These are phyloP conservation scores for Penicillium occitanis DNA, from an alignment of 2,329 filamentous ascomycete genomes.

Conservation along the genomic window DNA sequence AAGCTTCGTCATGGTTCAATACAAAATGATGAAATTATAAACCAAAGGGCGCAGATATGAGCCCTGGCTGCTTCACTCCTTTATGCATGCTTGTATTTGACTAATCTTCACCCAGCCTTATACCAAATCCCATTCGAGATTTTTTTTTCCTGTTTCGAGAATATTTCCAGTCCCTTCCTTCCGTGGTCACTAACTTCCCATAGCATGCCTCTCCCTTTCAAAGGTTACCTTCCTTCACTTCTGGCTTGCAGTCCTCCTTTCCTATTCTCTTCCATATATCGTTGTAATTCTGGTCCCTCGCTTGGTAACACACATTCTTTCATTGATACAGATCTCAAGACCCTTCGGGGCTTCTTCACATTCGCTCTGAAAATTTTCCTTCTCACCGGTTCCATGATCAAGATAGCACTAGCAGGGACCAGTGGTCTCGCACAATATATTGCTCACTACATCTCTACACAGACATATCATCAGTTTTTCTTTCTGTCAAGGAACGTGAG, in stretches of 20 bases:
- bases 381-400: conserved; percentile 48
- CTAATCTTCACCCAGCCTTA: neutral
- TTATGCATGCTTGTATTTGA: neutral
- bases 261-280: neutral
- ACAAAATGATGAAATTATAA: neutral
- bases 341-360: neutral
- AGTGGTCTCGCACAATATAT: conserved; percentile 60
- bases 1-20: neutral
- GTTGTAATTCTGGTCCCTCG: conserved; percentile 10
- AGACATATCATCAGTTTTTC: conserved; percentile 65
- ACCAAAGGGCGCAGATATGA: conserved; percentile 1
- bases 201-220: neutral
- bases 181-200: neutral
- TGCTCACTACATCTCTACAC: conserved; percentile 58
- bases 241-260: neutral
- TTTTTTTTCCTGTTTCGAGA: neutral
- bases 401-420: conserved; percentile 62
- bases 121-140: neutral
- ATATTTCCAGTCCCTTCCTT: neutral
- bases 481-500: conserved; percentile 63
- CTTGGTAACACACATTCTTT: neutral
- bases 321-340: neutral
- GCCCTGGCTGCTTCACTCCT: neutral
- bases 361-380: neutral
- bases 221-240: neutral